These are phyloP conservation scores for Neurospora sp. DNA, from an alignment of 495 filamentous ascomycete species.

Conservation along the genomic window DNA sequence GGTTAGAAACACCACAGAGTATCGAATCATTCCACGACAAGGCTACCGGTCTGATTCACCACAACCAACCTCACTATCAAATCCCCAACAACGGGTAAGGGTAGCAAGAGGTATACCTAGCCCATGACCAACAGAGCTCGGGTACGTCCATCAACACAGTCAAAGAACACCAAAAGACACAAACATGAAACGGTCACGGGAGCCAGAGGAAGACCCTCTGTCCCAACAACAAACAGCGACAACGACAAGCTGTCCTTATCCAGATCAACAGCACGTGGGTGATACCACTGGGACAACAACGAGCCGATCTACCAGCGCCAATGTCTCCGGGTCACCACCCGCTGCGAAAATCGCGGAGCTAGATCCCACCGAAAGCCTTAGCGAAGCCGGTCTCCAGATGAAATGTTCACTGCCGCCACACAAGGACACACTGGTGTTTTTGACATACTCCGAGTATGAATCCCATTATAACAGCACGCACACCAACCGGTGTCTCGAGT, in stretches of 20 bases:
- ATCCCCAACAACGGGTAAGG: neutral
- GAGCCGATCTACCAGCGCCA: neutral
- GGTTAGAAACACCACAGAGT: neutral
- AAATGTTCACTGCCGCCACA: constrained; percentile 75
- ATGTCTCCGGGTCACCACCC: constrained; percentile 13
- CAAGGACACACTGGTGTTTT: constrained; percentile 54
- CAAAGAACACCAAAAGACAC: neutral
- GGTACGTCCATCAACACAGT: neutral
- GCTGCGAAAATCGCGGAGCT: constrained; percentile 34
- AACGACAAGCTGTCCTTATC: neutral
- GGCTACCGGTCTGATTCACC: neutral
- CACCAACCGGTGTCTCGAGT: constrained; percentile 75
- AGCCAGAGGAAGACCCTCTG: constrained; percentile 31
- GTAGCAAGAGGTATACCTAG: neutral
- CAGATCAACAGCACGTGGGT: neutral
- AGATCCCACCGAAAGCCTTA: constrained; percentile 19
- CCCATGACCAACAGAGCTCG: neutral
- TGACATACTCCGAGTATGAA: constrained; percentile 74
- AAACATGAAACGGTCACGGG: constrained; percentile 44
- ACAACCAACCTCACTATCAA: neutral
- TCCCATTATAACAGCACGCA: constrained; percentile 74
- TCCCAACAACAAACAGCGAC: constrained; percentile 1
- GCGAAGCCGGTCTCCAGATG: constrained; percentile 39
- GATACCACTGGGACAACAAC: neutral
- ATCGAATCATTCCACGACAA: neutral